Evolutionary conservation across 495 filamentous ascomycete species (phyloP), one percentile per base, ranked within the genome.

Genomic region (Penicillium cinerascens): DNA sequence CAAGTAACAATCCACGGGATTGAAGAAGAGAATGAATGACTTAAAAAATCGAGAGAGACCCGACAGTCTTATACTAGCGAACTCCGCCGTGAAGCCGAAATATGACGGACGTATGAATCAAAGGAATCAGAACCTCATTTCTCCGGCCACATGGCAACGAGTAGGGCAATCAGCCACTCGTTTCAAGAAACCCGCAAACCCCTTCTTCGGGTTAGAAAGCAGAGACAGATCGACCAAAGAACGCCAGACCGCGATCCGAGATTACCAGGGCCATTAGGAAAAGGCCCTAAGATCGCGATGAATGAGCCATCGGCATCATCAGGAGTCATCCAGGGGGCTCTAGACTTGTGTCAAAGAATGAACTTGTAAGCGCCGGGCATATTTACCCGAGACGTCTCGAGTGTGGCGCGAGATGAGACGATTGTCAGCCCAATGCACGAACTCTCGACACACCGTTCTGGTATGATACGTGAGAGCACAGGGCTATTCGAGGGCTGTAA

Each of bases 111-210:
- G 9, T 2, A 7, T 3, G 6, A 29, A 29, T 37, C 39, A n/a
- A 46, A 23, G 47, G 21, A 40, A 40, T 46, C 44, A 42, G 37
- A 55, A n/a, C 16, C 21, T 51, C 20, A 43, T 50, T 49, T 49
- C 10, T 23, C n/a, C 29, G 23, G 15, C 5, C 22, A 18, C 26
- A 13, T 20, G 20, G 9, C 23, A 23, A 7, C 37, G 25, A 18
- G 35, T 22, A 15, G 8, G n/a, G 10, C 2, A 16, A 38, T 21
- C 20, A 49, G 47, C 51, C 47, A 51, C 51, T 11, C 29, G 43
- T 51, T 54, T 54, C 49, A 53, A 27, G 35, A 20, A 25, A 29
- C 27, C 17, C 9, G 21, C 13, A 10, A n/a, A 22, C 22, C 8
- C 33, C 23, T 21, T 29, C 26, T 37, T 25, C 27, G 16, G 25